Conservation (phyloP, 2,329 filamentous ascomycete genomes). For the Aspergillus carbonarius region DNA sequence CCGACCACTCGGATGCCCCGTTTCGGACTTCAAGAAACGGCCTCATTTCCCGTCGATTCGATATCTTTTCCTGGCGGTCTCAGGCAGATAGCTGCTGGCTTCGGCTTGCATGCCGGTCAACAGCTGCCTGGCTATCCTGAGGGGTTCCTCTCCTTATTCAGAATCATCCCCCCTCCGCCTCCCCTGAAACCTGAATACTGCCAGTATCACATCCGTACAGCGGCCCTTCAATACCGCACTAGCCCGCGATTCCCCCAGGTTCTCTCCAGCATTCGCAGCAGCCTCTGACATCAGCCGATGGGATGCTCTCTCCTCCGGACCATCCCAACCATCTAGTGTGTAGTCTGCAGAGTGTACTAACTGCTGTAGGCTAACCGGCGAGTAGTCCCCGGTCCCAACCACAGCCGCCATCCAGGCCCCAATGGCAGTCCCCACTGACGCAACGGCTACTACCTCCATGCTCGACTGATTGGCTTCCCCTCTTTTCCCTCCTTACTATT, state of each 20-base stretch:
- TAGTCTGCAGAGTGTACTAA: neutral
- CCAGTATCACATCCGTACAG: neutral
- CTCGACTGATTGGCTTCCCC: neutral
- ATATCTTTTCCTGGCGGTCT: neutral
- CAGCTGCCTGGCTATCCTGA: neutral
- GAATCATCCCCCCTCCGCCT: neutral
- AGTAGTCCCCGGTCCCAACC: neutral
- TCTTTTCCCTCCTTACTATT: neutral
- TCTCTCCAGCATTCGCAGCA: neutral
- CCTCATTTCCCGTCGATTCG: neutral
- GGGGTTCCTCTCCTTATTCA: neutral
- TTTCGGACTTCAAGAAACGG: neutral
- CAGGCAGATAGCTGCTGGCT: neutral
- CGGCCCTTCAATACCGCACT: neutral
- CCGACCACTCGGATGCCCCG: neutral
- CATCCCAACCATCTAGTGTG: neutral
- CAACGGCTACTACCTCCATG: neutral
- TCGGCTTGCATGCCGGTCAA: no score
- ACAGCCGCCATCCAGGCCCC: neutral
- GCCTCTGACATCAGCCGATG: constrained; percentile 8
- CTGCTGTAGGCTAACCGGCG: neutral
- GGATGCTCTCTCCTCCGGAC: constrained; percentile 4
- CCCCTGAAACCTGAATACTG: no score
- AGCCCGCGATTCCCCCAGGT: neutral
- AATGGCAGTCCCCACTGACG: constrained; percentile 7